These are phyloP conservation scores for Cercospora sesami DNA, from an alignment of 2,329 filamentous ascomycete genomes.

Conservation along the genomic window DNA sequence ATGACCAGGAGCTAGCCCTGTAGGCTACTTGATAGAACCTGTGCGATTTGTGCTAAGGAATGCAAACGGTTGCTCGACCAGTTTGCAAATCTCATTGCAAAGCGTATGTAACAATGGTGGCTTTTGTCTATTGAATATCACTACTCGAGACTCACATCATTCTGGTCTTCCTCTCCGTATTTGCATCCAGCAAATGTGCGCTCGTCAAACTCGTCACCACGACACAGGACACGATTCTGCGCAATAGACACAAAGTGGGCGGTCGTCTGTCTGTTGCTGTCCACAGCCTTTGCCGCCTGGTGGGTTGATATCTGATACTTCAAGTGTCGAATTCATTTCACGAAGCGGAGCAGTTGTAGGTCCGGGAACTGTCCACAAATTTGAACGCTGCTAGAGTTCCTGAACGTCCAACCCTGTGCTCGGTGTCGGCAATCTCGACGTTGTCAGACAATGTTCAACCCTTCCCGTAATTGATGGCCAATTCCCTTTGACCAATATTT, in stretches of 20 bases:
- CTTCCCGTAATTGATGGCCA: background rate
- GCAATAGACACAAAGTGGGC: background rate
- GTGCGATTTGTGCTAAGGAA: background rate
- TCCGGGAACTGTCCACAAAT: background rate
- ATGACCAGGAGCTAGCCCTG: background rate
- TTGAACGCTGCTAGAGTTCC: background rate
- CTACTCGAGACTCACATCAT: background rate
- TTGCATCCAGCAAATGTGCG: background rate
- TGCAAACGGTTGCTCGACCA: background rate
- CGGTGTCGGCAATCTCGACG: background rate
- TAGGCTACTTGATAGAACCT: background rate
- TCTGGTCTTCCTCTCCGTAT: background rate
- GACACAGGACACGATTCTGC: background rate
- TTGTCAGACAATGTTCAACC: background rate
- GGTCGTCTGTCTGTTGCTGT: background rate
- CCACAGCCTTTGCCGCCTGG: background rate
- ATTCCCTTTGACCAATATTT: background rate
- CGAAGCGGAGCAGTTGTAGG: background rate
- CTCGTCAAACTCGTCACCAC: background rate
- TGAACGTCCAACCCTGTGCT: too few species aligned
- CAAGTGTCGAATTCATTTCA: background rate
- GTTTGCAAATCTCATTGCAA: background rate
- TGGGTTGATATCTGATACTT: background rate
- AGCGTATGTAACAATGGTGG: background rate
- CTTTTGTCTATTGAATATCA: background rate